Base-by-base conservation (phyloP, 1,139 yeast genomes). In the Fermentozyma sake region DNA sequence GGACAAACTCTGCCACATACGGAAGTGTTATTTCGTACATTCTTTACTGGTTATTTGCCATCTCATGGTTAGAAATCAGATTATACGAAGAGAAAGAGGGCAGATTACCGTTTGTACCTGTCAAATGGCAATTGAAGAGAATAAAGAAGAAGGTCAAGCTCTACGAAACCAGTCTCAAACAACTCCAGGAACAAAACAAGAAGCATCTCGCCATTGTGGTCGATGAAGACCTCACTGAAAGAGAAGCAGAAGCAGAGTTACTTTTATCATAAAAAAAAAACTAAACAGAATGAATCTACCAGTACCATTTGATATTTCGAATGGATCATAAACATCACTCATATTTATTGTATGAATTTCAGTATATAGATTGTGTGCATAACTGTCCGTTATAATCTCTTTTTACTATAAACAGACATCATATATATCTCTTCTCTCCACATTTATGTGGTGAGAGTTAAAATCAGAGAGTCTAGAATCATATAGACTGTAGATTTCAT, bases 1-100 rank as follows among this genome's bases (percentile, higher is more conserved):
- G 72, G 72, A 65, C 72, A 4, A 67, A 67, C 40, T 61, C 69
- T 24, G 73, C 73, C 7, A 65, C 72, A 1, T 63, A 63, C 38
- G 71, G 70, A 7, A 62, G 70, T 41, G 68, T 66, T 2, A 41
- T 49, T 3, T 51, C 63, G 21, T 66, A 66, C 40, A 52, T 51
- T 22, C 29, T 48, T 3, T 66, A 65, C 37, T 66, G 72, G 72
- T 8, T 48, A 2, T 47, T 46, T n/a, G 47, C 63, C 0, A 50
- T 52, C 7, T 27, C 27, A 6, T 41, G 55, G 33, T 49, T 62
- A 40, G 42, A 42, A 24, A 20, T 39, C 22, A 41, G 34, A 17
- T 27, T 47, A 22, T 48, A 44, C 35, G 66, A 61, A 27, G 68
- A 61, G 27, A 46, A 42, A 25, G 38, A 49, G 24, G 67, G 65